phyloP scores from a whole-genome alignment of 345 rosid genomes.

The Pseudoturritis turrita region DNA sequence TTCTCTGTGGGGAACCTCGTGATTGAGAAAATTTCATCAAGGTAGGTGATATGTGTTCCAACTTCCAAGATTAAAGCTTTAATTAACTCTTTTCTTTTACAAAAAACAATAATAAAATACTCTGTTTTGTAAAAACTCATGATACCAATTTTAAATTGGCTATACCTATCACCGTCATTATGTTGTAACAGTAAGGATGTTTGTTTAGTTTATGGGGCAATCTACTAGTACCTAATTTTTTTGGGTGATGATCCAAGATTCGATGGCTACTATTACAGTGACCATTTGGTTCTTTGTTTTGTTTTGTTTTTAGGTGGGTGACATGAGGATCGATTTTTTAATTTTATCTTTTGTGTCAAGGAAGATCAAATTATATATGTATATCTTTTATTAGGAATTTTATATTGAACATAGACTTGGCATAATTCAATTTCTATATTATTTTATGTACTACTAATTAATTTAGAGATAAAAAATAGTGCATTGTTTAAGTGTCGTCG shows the following conservation, averaged over 20 bases:
- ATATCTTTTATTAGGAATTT: background rate
- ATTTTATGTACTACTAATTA: background rate
- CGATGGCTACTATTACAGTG: background rate
- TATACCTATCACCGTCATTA: conserved; percentile 11
- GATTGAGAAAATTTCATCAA: conserved; percentile 9
- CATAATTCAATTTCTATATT: background rate
- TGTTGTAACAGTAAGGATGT: background rate
- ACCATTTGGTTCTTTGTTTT: background rate
- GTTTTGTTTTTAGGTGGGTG: background rate
- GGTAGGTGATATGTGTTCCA: conserved; percentile 27
- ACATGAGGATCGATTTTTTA: background rate
- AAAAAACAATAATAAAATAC: background rate
- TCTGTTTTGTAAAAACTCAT: background rate
- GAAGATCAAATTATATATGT: background rate
- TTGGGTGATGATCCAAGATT: background rate
- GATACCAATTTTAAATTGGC: background rate
- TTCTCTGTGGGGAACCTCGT: conserved; percentile 21
- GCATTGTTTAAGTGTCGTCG: too few species aligned
- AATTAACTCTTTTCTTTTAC: background rate
- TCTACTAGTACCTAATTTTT: background rate
- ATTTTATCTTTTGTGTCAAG: background rate
- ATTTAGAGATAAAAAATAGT: too few species aligned
- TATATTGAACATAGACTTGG: background rate
- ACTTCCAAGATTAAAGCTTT: conserved; percentile 10
- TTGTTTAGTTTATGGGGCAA: background rate